Evolutionary conservation across 139 green algal species (phyloP), one percentile per base, ranked within the genome.

Genomic region (Auxenochlorella protothecoides): DNA sequence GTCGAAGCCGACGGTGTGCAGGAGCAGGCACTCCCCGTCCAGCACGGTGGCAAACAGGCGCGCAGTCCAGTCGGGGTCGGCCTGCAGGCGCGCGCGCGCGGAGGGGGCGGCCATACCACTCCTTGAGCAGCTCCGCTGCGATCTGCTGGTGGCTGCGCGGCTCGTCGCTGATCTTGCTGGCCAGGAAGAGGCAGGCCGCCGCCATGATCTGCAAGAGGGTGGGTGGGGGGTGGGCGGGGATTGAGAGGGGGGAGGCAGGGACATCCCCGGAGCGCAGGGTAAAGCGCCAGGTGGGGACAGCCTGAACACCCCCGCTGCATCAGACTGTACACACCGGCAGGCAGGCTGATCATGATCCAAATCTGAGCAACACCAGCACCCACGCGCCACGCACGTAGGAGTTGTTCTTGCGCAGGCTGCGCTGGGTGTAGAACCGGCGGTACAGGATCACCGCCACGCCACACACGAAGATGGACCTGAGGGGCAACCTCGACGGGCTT

Each of bases 1-100:
- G 70, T 84, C 76, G 71, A 84, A 84, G 16, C 68, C 71, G 16
- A 84, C 16, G 10, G 79, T 82, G 62, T 73, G 69, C 52, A 84
- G 65, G 13, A 84, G 56, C 4, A 67, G 54, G 27, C 68, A 57
- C 70, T 83, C 78, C 7, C 75, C 78, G 56, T 79, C 75, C 70
- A 78, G 59, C n/a, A 83, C 65, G 3, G 66, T 53, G 6, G 15
- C 59, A 5, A 51, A 72, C 27, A 62, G 57, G 57, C 57, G 57
- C 57, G 9, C 9, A 9, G 57, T 62, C 9, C 9, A 62, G 57
- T 9, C 57, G 57, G 57, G 9, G 57, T 62, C 57, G 57, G 9
- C 57, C 57, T 15, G 57, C 57, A 62, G 57, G 9, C 57, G 57
- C 9, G 57, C 9, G 57, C 57, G 57, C 9, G 57, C 57, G 9